phyloP scores from a whole-genome alignment of 768 basidiomycete genomes.

The Hortiboletus flavorubellus region DNA sequence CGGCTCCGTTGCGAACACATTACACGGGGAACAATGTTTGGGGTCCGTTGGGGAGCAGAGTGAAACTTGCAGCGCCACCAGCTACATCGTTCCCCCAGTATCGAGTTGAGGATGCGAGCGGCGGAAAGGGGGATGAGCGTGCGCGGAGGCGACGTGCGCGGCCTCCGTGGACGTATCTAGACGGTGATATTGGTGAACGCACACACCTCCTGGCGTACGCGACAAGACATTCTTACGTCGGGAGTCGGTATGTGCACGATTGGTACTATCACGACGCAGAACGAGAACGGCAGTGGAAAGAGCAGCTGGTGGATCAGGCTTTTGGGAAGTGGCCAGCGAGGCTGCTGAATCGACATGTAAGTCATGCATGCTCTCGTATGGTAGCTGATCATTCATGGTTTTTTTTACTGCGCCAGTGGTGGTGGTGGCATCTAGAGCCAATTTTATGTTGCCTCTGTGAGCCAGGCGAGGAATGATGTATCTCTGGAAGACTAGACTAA shows the following conservation, averaged over 20 bases:
- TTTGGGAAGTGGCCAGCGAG: slow-evolving; percentile 71
- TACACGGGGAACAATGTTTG: slow-evolving; percentile 51
- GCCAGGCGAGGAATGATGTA: slow-evolving; percentile 47
- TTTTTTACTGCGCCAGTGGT: slow-evolving; percentile 54
- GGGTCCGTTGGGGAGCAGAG: slow-evolving; percentile 60
- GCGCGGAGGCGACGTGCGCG: slow-evolving; percentile 2
- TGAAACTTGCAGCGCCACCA: slow-evolving; percentile 33
- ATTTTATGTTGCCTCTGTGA: slow-evolving; percentile 60
- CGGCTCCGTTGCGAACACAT: slow-evolving; percentile 68
- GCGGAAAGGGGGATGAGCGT: not conserved
- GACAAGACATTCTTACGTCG: slow-evolving; percentile 16
- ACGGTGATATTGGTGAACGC: slow-evolving; percentile 32
- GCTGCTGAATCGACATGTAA: slow-evolving; percentile 65
- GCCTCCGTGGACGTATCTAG: slow-evolving; percentile 6
- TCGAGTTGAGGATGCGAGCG: not conserved
- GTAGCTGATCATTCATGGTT: not conserved
- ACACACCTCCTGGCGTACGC: slow-evolving; percentile 37
- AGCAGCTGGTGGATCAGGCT: slow-evolving; percentile 43
- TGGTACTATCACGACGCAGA: slow-evolving; percentile 20
- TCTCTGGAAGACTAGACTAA: not conserved
- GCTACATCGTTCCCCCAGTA: no score
- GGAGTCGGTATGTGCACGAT: slow-evolving; percentile 23
- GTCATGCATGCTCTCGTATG: slow-evolving; percentile 22
- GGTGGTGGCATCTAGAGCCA: slow-evolving; percentile 75
- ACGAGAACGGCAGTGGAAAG: slow-evolving; percentile 39